Conservation (phyloP, 768 basidiomycete species). For the Tylopilus sp. region DNA sequence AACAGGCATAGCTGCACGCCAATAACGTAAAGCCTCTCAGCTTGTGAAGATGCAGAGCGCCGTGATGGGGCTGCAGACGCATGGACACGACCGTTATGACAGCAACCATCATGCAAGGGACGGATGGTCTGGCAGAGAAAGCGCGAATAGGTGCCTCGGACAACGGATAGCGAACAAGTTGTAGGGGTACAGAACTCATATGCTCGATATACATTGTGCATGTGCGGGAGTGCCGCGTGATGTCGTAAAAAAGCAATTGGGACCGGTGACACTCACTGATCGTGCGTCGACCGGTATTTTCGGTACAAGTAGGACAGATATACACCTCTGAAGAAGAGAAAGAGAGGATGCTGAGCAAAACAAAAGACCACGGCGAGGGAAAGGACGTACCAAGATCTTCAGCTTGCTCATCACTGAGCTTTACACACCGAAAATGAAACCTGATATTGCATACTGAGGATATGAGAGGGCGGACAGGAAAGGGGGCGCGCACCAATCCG, state of each 20-base stretch:
- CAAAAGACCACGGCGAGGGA: background rate
- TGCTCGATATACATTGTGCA: conserved; percentile 36
- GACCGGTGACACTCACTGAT: conserved; percentile 68
- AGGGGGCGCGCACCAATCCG: conserved; percentile 54
- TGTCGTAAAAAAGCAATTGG: conserved; percentile 28
- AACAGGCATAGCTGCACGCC: conserved; percentile 34
- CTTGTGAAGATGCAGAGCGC: conserved; percentile 29
- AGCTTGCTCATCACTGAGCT: conserved; percentile 58
- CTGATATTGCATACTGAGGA: conserved; percentile 35
- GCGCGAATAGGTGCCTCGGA: conserved; percentile 32
- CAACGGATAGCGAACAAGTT: conserved; percentile 33
- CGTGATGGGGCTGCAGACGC: conserved; percentile 22
- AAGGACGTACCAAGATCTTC: conserved; percentile 71
- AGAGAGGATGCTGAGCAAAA: conserved; percentile 17
- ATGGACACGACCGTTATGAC: conserved; percentile 33
- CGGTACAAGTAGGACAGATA: conserved; percentile 52
- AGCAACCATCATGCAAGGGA: conserved; percentile 28
- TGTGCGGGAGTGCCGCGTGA: conserved; percentile 19
- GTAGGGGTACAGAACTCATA: conserved; percentile 35
- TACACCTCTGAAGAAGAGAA: conserved; percentile 48
- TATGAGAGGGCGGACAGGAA: background rate
- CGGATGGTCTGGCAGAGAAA: conserved; percentile 33
- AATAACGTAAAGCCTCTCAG: conserved; percentile 34
- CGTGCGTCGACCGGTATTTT: conserved; percentile 59
- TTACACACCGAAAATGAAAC: conserved; percentile 83